phyloP scores from a whole-genome alignment of 116 monocot species.

The Posidonia oceanica region DNA sequence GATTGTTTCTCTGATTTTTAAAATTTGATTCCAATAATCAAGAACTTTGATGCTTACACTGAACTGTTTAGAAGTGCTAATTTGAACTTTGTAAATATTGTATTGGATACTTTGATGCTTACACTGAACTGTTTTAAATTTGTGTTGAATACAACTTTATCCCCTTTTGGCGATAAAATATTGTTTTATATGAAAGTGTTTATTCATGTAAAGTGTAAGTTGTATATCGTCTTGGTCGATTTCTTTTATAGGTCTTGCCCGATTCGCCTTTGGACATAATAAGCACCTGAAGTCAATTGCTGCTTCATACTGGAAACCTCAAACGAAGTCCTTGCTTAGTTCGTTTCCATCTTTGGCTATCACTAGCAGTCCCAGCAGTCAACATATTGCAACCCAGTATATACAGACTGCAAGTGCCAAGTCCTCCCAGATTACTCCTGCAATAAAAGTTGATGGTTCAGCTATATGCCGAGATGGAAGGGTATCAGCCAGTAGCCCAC shows the following conservation, averaged over 20 bases:
- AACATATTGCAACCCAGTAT: constrained; percentile 33
- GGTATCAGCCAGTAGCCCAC: constrained; percentile 67
- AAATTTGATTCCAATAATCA: no score
- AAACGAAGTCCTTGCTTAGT: constrained; percentile 45
- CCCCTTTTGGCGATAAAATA: neutral
- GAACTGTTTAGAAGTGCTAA: no score
- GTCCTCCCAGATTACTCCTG: constrained; percentile 44
- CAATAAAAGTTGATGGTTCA: constrained; percentile 50
- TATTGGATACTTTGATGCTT: no score
- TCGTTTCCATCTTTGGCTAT: constrained; percentile 67
- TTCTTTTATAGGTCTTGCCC: constrained; percentile 48
- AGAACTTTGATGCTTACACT: no score
- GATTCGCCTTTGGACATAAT: constrained; percentile 84
- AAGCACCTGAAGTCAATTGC: constrained; percentile 64
- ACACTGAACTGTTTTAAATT: no score
- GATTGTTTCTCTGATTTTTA: no score
- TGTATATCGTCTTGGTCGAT: neutral
- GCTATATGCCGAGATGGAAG: constrained; percentile 52
- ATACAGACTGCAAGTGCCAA: constrained; percentile 31
- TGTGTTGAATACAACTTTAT: no score
- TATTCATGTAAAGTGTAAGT: neutral
- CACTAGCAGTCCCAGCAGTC: constrained; percentile 33
- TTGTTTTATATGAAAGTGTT: neutral
- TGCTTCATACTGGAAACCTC: constrained; percentile 79
- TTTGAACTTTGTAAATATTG: no score